Conservation (phyloP, 441 rosid genomes). For the Arabidopsis lyrata region DNA sequence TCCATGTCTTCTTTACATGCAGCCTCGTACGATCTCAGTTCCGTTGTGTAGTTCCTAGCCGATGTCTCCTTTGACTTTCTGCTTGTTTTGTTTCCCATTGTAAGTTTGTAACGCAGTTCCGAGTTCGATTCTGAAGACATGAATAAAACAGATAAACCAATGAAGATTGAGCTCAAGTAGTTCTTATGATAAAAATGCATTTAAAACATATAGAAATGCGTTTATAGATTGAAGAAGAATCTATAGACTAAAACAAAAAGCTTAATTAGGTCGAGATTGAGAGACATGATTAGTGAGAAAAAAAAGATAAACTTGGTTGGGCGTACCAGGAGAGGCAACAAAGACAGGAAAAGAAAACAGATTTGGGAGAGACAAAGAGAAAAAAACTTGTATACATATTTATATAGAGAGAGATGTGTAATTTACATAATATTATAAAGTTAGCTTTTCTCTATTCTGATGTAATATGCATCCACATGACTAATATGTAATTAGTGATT, state of each 20-base stretch:
- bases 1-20: conserved; percentile 74
- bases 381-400: neutral
- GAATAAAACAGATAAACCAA: conserved; percentile 8
- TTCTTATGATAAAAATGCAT: neutral
- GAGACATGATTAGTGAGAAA: conserved; percentile 35
- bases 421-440: neutral
- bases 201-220: neutral
- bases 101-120: conserved; percentile 4
- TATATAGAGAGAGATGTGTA: neutral
- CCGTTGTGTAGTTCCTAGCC: conserved; percentile 51
- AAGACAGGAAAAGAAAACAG: conserved; percentile 25
- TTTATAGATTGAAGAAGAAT: conserved; percentile 5
- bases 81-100: conserved; percentile 67
- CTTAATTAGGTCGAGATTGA: conserved; percentile 10
- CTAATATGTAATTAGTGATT: neutral
- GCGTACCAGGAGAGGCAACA: conserved; percentile 8
- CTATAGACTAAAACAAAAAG: neutral
- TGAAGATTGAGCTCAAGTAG: neutral
- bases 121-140: conserved; percentile 5
- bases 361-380: neutral
- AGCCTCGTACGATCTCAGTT: conserved; percentile 72
- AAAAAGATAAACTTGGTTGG: conserved; percentile 1
- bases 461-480: neutral
- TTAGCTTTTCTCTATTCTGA: neutral
- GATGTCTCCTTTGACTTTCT: conserved; percentile 51